These are phyloP conservation scores for Cicer yamashitae DNA, from an alignment of 306 rosid species.

Conservation along the genomic window DNA sequence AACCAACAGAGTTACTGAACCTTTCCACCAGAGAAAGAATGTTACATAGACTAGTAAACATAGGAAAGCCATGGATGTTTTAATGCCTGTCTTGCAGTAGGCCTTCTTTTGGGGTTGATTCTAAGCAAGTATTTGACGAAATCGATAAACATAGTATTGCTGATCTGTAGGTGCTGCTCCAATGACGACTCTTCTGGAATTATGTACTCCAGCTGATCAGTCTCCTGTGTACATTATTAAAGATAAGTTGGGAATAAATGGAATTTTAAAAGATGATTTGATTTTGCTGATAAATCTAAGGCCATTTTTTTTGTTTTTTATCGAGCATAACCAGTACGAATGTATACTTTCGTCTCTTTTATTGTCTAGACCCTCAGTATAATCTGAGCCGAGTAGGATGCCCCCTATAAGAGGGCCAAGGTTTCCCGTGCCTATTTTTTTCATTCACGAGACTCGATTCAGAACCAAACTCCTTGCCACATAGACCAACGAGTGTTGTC, in stretches of 20 bases:
- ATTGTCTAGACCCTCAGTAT: neutral
- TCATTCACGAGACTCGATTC: neutral
- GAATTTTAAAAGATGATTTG: conserved; percentile 4
- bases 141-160: conserved; percentile 66
- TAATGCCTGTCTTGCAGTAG: conserved; percentile 76
- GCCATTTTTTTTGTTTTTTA: neutral
- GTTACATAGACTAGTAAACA: conserved; percentile 52
- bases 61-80: conserved; percentile 95
- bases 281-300: conserved; percentile 13
- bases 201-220: conserved; percentile 79
- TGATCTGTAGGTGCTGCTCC: conserved; percentile 71
- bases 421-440: neutral
- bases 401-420: no score
- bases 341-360: neutral
- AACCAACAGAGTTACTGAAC: conserved; percentile 27
- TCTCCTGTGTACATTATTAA: conserved; percentile 62
- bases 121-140: conserved; percentile 71
- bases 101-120: conserved; percentile 80
- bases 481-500: neutral
- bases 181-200: conserved; percentile 81
- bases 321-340: conserved; percentile 4
- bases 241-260: conserved; percentile 31
- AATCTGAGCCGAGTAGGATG: neutral
- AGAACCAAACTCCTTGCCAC: no score
- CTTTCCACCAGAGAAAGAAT: conserved; percentile 39